A percentile compares a stretch with the other conserved stretches of the same genome.
These are phyloP conservation scores for Pseudogymnoascus sp. DNA, from an alignment of 2,329 filamentous ascomycete genomes.

Conservation along the genomic window DNA sequence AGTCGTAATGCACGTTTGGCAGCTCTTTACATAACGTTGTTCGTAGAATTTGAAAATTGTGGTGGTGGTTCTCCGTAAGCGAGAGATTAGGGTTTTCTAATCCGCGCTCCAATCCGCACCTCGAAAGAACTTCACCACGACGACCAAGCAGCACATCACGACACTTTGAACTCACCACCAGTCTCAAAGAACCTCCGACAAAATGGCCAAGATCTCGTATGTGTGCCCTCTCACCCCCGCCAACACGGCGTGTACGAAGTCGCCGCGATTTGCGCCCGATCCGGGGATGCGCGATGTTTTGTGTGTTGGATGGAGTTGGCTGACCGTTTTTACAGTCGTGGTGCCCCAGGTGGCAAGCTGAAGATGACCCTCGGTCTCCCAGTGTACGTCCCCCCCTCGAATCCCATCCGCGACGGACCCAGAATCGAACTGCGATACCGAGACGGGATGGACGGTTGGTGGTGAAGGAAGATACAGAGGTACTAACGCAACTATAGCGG, in stretches of 20 bases:
- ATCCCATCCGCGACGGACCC: constrained; percentile 6
- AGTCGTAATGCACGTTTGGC: background rate
- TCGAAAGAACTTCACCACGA: constrained; percentile 14
- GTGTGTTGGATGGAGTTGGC: constrained; percentile 2
- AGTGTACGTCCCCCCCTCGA: constrained; percentile 63
- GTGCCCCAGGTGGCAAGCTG: constrained; percentile 98
- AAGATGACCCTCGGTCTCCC: constrained; percentile 99
- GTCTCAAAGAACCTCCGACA: constrained; percentile 35
- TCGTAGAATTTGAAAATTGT: constrained; percentile 5
- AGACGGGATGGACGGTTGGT: background rate
- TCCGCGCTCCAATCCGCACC: constrained; percentile 15
- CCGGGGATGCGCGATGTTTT: background rate
- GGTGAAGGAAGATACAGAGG: constrained; percentile 9
- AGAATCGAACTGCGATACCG: constrained; percentile 9
- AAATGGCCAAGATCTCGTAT: constrained; percentile 59
- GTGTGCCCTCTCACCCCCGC: constrained; percentile 28
- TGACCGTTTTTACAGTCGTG: constrained; percentile 47
- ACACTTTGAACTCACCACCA: constrained; percentile 21
- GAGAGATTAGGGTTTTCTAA: constrained; percentile 22
- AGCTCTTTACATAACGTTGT: background rate
- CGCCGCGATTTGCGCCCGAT: constrained; percentile 4
- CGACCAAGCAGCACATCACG: constrained; percentile 20
- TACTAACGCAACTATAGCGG: constrained; percentile 49
- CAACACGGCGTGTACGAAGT: constrained; percentile 5
- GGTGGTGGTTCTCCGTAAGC: constrained; percentile 21